Percentiles rank a stretch among this genome's conserved stretches.
phyloP scores from a whole-genome alignment of 345 rosid genomes.

The Excoecaria cochinchinensis region DNA sequence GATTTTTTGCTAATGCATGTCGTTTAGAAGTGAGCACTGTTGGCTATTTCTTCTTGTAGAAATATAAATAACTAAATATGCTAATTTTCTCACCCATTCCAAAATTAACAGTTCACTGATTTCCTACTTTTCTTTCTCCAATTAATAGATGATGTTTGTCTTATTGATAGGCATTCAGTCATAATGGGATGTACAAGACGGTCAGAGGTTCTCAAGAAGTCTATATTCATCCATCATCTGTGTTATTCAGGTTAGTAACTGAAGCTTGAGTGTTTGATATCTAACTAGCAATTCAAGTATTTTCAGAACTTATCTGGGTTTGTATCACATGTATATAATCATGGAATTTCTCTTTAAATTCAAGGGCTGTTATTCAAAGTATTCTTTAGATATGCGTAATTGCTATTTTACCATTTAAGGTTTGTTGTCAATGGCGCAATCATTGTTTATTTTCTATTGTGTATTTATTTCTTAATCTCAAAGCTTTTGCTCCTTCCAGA shows the following conservation, averaged over 20 bases:
- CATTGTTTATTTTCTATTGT: not conserved
- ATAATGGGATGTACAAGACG: conserved; percentile 79
- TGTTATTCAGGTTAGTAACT: conserved; percentile 73
- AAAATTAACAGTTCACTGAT: not conserved
- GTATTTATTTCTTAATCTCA: not conserved
- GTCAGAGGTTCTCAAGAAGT: conserved; percentile 87
- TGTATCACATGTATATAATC: not conserved
- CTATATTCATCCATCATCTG: conserved; percentile 85
- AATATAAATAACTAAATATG: not conserved
- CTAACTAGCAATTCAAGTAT: not conserved
- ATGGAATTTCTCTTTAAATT: not conserved
- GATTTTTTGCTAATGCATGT: conserved; percentile 92
- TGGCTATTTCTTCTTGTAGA: not conserved
- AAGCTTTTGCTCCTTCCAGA: conserved; percentile 39
- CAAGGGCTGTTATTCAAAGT: not conserved
- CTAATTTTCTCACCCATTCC: not conserved
- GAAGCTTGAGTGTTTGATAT: not conserved
- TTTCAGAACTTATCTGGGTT: not conserved
- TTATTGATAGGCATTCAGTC: conserved; percentile 59
- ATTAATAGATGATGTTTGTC: conserved; percentile 12
- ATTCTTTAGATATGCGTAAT: not conserved
- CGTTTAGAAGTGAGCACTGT: conserved; percentile 56
- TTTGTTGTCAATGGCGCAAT: not conserved
- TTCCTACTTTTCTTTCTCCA: not conserved
- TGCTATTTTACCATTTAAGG: not conserved